Evolutionary conservation across 1,139 yeast species (phyloP).

Genomic region (Saccharomyces pastorianus): DNA sequence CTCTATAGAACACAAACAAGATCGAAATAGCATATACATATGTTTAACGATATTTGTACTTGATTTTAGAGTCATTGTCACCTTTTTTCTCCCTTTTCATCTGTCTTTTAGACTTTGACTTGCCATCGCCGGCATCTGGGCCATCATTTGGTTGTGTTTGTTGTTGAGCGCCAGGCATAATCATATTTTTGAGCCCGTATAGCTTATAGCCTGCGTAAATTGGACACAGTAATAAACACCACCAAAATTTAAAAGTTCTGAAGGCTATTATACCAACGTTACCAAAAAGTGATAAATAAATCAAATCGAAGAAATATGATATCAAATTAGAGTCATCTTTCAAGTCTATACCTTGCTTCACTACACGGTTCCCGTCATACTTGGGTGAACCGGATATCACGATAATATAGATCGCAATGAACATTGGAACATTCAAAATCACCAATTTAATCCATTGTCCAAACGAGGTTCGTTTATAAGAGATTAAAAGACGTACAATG

Average conservation of each 20-base stretch:
- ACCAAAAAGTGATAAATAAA: conserved; percentile 27
- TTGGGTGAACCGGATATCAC: conserved; percentile 28
- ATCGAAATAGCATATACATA: background rate
- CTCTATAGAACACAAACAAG: background rate
- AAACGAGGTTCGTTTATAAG: conserved; percentile 1
- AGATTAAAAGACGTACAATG: conserved; percentile 12
- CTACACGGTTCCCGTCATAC: conserved; percentile 14
- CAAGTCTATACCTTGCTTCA: conserved; percentile 24
- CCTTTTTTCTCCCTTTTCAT: conserved; percentile 28
- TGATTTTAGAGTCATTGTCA: conserved; percentile 24
- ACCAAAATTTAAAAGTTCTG: conserved; percentile 25
- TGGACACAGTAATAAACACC: conserved; percentile 16
- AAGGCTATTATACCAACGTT: conserved; percentile 23
- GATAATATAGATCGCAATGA: conserved; percentile 20
- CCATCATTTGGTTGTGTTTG: conserved; percentile 2
- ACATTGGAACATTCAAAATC: conserved; percentile 20
- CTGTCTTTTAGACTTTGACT: conserved; percentile 29
- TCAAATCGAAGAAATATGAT: conserved; percentile 27
- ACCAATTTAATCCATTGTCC: conserved; percentile 11
- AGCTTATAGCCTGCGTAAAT: conserved; percentile 25
- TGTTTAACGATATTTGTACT: conserved; percentile 10
- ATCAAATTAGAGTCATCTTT: conserved; percentile 22
- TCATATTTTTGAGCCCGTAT: conserved; percentile 20
- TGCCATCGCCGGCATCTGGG: conserved; percentile 4
- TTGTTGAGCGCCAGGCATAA: conserved; percentile 3